Percentiles rank a stretch among this genome's conserved stretches.
Conservation (phyloP, 1,284 basidiomycete genomes). For the Sanguinoderma infundibulare region DNA sequence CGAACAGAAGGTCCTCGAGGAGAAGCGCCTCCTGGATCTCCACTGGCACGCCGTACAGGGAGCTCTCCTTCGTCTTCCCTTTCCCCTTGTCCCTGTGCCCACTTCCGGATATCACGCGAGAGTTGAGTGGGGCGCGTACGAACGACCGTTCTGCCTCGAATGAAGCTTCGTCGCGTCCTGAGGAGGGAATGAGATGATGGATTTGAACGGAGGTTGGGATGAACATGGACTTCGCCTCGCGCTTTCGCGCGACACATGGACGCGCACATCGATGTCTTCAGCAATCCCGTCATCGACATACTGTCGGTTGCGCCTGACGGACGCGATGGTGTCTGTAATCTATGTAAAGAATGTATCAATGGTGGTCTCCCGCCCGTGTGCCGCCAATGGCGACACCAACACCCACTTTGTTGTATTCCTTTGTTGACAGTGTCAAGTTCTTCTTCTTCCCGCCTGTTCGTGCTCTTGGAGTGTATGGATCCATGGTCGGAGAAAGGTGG, state of each 20-base stretch:
- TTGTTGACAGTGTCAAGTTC: constrained; percentile 67
- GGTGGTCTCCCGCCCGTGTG: background rate
- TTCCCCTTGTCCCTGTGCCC: constrained; percentile 45
- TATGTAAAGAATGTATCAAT: constrained; percentile 32
- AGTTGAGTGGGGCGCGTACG: constrained; percentile 82
- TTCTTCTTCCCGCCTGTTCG: constrained; percentile 61
- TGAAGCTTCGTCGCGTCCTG: constrained; percentile 58
- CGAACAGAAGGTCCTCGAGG: constrained; percentile 90
- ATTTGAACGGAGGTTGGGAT: background rate
- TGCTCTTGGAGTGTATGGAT: constrained; percentile 67
- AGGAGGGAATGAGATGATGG: constrained; percentile 10
- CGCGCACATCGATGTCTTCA: constrained; percentile 46
- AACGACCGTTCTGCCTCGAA: constrained; percentile 86
- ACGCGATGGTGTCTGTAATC: constrained; percentile 81
- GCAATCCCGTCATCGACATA: constrained; percentile 49
- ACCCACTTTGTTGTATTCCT: constrained; percentile 72
- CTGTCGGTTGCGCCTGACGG: constrained; percentile 61
- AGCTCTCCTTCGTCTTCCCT: constrained; percentile 61
- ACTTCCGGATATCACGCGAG: constrained; percentile 64
- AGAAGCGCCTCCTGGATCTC: constrained; percentile 93
- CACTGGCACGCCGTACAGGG: constrained; percentile 72
- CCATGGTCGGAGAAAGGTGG: constrained; percentile 48
- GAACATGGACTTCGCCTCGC: constrained; percentile 45
- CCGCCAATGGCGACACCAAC: background rate
- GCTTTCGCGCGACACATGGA: constrained; percentile 44